Evolutionary conservation across 2,329 filamentous ascomycete genomes (phyloP), one percentile per base, ranked within the genome.

Genomic region (Sporothrix sp.): DNA sequence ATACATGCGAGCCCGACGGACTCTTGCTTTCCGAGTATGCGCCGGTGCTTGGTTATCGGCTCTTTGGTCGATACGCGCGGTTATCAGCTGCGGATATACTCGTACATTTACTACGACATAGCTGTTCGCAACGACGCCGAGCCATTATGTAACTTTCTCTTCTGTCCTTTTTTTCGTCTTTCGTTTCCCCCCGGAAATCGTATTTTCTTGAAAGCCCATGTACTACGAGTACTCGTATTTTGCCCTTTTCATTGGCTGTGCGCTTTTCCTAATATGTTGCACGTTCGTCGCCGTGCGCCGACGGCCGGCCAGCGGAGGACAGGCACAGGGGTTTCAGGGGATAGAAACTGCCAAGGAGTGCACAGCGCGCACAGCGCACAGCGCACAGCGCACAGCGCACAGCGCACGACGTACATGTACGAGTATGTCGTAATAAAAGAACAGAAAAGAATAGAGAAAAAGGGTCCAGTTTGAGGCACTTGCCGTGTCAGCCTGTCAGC

Each of bases 221-320:
- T 18, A n/a, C n/a, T n/a, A n/a, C n/a, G n/a, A n/a, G n/a, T n/a
- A n/a, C n/a, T n/a, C n/a, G n/a, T n/a, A n/a, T n/a, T n/a, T n/a
- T n/a, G n/a, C n/a, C n/a, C n/a, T n/a, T n/a, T n/a, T n/a, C n/a
- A n/a, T n/a, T n/a, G n/a, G n/a, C n/a, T 28, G 21, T 14, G 21
- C 4, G 14, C 28, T 49, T 23, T 11, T 32, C 45, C n/a, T 20
- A 28, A 8, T 7, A 16, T 39, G 13, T 21, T 32, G 13, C n/a
- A 51, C 50, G 50, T 23, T 32, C 11, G 38, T 50, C 23, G 47
- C 51, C 51, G 51, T 30, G 36, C 32, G 47, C 51, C 51, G 51
- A 50, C n/a, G 23, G 21, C 43, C 49, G 42, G 33, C 42, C 13
- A 35, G 27, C 14, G 35, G 30, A 33, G 32, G 39, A 27, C 9